Evolutionary conservation across 2,329 filamentous ascomycete genomes (phyloP), one percentile per base, ranked within the genome.

Genomic region (Passalora sequoiae): DNA sequence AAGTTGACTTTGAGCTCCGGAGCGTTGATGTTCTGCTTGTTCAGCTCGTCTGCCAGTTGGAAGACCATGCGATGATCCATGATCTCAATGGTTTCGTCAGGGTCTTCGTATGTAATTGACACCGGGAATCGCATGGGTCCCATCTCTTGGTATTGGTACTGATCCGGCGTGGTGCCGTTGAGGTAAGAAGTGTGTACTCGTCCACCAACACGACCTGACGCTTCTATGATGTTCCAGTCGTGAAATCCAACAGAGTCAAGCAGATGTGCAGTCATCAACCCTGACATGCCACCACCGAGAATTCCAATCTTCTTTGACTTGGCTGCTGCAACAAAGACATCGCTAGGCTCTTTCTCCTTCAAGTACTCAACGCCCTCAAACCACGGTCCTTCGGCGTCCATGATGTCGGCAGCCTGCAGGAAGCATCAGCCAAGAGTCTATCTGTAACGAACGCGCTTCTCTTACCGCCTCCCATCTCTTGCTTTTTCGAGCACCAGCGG

Each of bases 71-170:
- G 71, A 55, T 83, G 79, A 52, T 84, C 81, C 6, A 74, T 72
- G 49, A 83, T 78, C 46, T 78, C 72, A 3, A 74, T 53, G 0
- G 75, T 81, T 54, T 76, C 69, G 49, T 80, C 78, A n/a, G 71
- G 69, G 20, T 68, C 67, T 2, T 70, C 59, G 49, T 76, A 71
- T 1, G 60, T 66, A 12, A 70, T 62, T 2, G 69, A 71, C 12
- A 75, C 68, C 0, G 81, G 80, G 51, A 84, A 78, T 2, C 80
- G 68, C 79, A 84, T 83, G 0, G 79, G 77, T 0, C 81, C 81
- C 76, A 75, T 74, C 57, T 83, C 81, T 54, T 83, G 79, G 59
- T 84, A 84, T 15, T 80, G 78, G 55, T 84, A 83, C 47, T 83
- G 71, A 15, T 75, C 73, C 0, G 78, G 76, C 0, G 69, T 72